These are phyloP conservation scores for Aspergillus glaucus DNA, from an alignment of 2,329 filamentous ascomycete species.

Conservation along the genomic window DNA sequence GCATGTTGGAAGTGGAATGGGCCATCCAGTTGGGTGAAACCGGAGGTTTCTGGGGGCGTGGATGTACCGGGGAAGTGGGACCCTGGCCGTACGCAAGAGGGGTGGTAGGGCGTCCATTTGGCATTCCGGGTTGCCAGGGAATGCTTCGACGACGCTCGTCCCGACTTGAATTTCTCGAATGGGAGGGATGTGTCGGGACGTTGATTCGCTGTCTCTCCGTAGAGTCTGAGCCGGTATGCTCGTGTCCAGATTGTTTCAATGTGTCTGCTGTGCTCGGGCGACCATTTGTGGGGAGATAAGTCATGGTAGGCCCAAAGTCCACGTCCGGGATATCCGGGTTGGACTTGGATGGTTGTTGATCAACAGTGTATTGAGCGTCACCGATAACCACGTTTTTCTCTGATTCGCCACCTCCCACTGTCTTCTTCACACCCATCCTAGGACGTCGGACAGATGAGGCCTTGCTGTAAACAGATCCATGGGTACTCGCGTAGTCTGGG, in stretches of 20 bases:
- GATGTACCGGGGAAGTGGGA: constrained; percentile 44
- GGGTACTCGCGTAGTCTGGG: constrained; percentile 73
- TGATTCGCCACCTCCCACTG: constrained; percentile 54
- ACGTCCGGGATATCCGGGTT: constrained; percentile 62
- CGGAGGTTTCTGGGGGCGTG: constrained; percentile 21
- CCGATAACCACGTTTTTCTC: constrained; percentile 39
- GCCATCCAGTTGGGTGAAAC: constrained; percentile 35
- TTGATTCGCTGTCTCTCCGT: constrained; percentile 23
- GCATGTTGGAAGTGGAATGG: constrained; percentile 27
- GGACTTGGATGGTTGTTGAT: constrained; percentile 22
- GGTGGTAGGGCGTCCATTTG: constrained; percentile 41
- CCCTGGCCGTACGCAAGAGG: constrained; percentile 27
- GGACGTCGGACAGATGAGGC: constrained; percentile 49
- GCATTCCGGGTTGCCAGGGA: constrained; percentile 70
- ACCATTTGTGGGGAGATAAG: constrained; percentile 53
- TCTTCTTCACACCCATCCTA: constrained; percentile 73
- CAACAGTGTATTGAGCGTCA: constrained; percentile 40
- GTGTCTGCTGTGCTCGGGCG: constrained; percentile 53
- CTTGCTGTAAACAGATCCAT: constrained; percentile 45
- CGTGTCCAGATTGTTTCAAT: constrained; percentile 33
- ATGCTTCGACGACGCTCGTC: constrained; percentile 58
- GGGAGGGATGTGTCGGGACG: constrained; percentile 17
- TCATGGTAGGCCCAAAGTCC: constrained; percentile 80
- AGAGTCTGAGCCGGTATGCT: constrained; percentile 26
- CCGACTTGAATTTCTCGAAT: constrained; percentile 38